These are phyloP conservation scores for Bretschneidera sinensis DNA, from an alignment of 345 rosid species.

Conservation along the genomic window DNA sequence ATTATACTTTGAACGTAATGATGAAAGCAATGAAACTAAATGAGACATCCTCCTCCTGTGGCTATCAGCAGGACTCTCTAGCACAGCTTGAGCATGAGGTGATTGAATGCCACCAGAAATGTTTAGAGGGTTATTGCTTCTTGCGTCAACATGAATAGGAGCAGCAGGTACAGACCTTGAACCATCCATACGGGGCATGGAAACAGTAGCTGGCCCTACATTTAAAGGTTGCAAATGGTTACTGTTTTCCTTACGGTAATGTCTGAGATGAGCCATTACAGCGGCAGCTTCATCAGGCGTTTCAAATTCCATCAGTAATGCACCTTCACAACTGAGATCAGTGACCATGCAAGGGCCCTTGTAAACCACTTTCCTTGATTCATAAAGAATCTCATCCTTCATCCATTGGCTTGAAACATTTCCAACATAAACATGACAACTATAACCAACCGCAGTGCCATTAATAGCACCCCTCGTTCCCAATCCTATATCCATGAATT, in stretches of 20 bases:
- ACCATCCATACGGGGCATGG: constrained; percentile 57
- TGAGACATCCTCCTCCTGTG: constrained; percentile 41
- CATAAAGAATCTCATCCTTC: constrained; percentile 79
- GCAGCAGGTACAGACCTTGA: constrained; percentile 43
- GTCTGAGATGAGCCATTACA: constrained; percentile 85
- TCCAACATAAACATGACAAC: constrained; percentile 75
- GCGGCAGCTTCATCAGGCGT: constrained; percentile 86
- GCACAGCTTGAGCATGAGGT: constrained; percentile 36
- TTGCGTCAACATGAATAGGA: constrained; percentile 30
- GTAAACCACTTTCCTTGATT: constrained; percentile 74
- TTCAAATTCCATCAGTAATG: constrained; percentile 85
- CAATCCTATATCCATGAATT: constrained; percentile 84
- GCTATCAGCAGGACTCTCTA: constrained; percentile 44
- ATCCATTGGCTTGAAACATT: constrained; percentile 76
- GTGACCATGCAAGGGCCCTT: constrained; percentile 75
- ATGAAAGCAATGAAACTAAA: constrained; percentile 39
- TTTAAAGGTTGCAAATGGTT: constrained; percentile 35
- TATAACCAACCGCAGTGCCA: constrained; percentile 77
- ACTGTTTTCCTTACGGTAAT: constrained; percentile 52
- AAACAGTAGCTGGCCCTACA: constrained; percentile 37
- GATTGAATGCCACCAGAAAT: constrained; percentile 34
- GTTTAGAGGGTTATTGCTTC: constrained; percentile 35
- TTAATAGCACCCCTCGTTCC: constrained; percentile 75
- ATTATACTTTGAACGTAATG: constrained; percentile 37
- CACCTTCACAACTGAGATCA: constrained; percentile 74